Evolutionary conservation across 306 rosid species (phyloP), one percentile per base, ranked within the genome.

Genomic region (Echinosophora koreensis): DNA sequence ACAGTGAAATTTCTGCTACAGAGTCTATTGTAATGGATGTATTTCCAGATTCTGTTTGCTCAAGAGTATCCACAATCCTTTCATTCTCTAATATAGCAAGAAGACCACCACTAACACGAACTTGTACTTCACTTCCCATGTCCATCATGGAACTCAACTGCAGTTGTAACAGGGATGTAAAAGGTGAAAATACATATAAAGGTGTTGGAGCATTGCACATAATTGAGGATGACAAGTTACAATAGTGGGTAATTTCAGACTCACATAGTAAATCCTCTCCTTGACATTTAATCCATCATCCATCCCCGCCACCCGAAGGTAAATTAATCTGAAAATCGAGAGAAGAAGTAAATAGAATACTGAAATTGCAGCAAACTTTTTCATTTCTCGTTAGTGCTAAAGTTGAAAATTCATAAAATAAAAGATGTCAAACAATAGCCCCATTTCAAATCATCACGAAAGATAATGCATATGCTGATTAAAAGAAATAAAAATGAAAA

Each of bases 101-200:
- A 80, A 95, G 97, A 71, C 98, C 98, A 55, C 98, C 98, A 62
- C 98, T 89, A 46, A 89, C 92, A 64, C 98, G 97, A 85, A 95
- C 92, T 86, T 95, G 97, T 76, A 95, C 84, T 76, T 95, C 98
- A 86, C 91, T 92, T 85, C 87, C 90, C 97, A 88, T 83, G 86
- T 95, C 93, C 97, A 95, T 95, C 97, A 95, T 89, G 84, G 98
- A 95, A 85, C 86, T 95, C 87, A 95, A 66, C 98, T 92, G 87
- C 69, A 80, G 66, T 79, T 15, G 69, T 64, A 63, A 73, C 68
- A 74, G 30, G 66, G 41, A 82, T 14, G 67, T 64, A 27, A 46
- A 42, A 62, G 37, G 44, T 13, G 7, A 73, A 39, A 37, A 52
- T 46, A 69, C 46, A 55, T 17, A 8, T 11, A 16, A 82, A 75